Percentiles rank a stretch among this genome's conserved stretches.
Evolutionary conservation across 2,329 filamentous ascomycete genomes (phyloP).

Genomic region (Hypoxylon sp.): DNA sequence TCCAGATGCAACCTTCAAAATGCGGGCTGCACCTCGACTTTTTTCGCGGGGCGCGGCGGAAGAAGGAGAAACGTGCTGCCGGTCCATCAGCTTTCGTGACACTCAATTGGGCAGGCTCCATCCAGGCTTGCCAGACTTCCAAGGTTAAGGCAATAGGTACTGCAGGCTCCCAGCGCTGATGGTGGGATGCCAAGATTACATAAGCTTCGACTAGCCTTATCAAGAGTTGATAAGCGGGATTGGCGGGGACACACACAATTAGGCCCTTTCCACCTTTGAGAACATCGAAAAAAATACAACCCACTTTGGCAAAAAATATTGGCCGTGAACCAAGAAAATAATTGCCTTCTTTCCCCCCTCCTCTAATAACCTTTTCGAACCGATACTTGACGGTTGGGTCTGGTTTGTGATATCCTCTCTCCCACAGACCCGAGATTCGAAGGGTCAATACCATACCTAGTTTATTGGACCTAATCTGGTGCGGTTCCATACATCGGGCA

Average conservation of each 20-base stretch:
- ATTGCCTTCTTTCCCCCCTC: conserved; percentile 1
- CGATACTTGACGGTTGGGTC: not conserved
- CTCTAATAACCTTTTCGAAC: conserved; percentile 6
- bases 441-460: conserved; percentile 7
- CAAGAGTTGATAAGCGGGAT: conserved; percentile 28
- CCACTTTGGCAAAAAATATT: conserved; percentile 31
- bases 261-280: conserved; percentile 26
- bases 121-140: too few species aligned
- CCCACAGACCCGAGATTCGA: not conserved
- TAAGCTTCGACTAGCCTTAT: conserved; percentile 4
- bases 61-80: conserved; percentile 34
- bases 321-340: conserved; percentile 15
- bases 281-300: conserved; percentile 36
- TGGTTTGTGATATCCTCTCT: not conserved
- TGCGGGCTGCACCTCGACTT: conserved; percentile 34
- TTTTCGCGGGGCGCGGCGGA: conserved; percentile 30
- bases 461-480: not conserved
- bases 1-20: conserved; percentile 36
- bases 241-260: conserved; percentile 42
- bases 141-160: too few species aligned
- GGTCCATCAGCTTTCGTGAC: conserved; percentile 7
- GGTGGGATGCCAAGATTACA: conserved; percentile 19
- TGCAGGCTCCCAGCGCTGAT: too few species aligned
- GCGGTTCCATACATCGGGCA: not conserved
- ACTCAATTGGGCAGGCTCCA: too few species aligned